phyloP scores from a whole-genome alignment of 257 asterid genomes.

The Knoxia roxburghii region DNA sequence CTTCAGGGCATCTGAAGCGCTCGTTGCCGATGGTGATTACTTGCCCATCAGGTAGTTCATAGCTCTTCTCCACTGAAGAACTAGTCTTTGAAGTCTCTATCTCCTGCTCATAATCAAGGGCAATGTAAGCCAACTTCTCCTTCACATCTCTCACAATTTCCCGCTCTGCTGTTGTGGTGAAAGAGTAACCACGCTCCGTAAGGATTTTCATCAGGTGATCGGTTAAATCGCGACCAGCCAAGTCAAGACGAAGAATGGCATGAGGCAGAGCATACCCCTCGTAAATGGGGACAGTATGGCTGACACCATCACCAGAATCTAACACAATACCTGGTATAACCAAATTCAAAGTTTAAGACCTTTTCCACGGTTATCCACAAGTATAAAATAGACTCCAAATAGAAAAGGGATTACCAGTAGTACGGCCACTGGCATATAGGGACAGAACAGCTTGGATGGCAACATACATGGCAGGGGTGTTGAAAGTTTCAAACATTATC shows the following conservation, averaged over 20 bases:
- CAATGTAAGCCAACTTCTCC: constrained; percentile 39
- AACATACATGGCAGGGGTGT: constrained; percentile 91
- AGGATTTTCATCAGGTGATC: constrained; percentile 36
- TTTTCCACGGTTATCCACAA: not conserved
- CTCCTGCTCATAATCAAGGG: constrained; percentile 41
- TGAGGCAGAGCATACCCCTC: constrained; percentile 44
- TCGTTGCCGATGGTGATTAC: constrained; percentile 41
- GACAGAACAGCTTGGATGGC: constrained; percentile 96
- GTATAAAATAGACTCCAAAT: not conserved
- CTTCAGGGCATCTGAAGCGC: constrained; percentile 47
- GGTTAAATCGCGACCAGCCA: constrained; percentile 46
- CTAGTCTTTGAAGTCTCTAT: constrained; percentile 36
- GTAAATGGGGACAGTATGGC: constrained; percentile 42
- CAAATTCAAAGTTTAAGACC: not conserved
- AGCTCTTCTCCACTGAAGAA: constrained; percentile 38
- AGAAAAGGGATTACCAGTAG: constrained; percentile 55
- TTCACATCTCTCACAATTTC: constrained; percentile 45
- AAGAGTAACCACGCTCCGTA: constrained; percentile 39
- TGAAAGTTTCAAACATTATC: constrained; percentile 92
- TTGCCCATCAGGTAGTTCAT: constrained; percentile 45
- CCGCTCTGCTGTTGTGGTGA: constrained; percentile 41
- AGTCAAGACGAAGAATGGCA: constrained; percentile 43
- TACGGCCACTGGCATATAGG: constrained; percentile 91
- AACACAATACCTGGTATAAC: constrained; percentile 33
- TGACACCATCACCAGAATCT: constrained; percentile 49